Conservation (phyloP, 306 rosid species). For the Benincasa hispida region DNA sequence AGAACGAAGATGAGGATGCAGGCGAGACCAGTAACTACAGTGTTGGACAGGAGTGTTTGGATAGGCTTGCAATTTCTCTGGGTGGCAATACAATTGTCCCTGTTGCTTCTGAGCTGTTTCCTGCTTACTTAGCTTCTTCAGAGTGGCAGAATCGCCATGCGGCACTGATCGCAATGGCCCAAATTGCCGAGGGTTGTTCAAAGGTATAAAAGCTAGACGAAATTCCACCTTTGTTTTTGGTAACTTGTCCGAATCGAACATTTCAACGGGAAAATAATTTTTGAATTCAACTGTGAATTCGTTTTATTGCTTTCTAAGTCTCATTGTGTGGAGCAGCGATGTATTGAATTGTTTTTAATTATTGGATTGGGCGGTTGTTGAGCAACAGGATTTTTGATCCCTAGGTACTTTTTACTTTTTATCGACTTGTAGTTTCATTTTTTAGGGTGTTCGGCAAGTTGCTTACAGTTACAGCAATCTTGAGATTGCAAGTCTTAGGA, state of each 20-base stretch:
- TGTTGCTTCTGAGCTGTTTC: constrained; percentile 85
- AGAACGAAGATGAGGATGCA: constrained; percentile 75
- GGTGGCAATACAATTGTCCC: constrained; percentile 98
- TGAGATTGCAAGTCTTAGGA: not conserved
- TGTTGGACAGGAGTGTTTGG: constrained; percentile 96
- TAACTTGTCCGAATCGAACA: not conserved
- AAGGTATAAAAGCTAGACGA: constrained; percentile 36
- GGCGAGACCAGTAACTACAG: constrained; percentile 85
- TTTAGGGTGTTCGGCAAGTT: not conserved
- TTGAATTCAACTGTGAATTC: not conserved
- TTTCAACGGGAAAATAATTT: not conserved
- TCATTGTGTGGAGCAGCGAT: not conserved
- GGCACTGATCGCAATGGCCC: constrained; percentile 80
- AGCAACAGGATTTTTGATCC: not conserved
- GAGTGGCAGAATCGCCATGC: constrained; percentile 98
- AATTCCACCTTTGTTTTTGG: not conserved
- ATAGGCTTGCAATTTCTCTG: constrained; percentile 73
- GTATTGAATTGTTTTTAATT: not conserved
- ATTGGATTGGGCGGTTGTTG: not conserved
- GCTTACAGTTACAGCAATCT: not conserved
- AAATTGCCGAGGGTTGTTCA: constrained; percentile 85
- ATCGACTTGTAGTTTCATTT: not conserved
- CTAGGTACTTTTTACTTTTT: not conserved
- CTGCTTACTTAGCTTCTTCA: constrained; percentile 65
- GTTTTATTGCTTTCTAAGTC: not conserved